Evolutionary conservation across 257 asterid genomes (phyloP), one percentile per base, ranked within the genome.

Genomic region (Verbena officinalis): DNA sequence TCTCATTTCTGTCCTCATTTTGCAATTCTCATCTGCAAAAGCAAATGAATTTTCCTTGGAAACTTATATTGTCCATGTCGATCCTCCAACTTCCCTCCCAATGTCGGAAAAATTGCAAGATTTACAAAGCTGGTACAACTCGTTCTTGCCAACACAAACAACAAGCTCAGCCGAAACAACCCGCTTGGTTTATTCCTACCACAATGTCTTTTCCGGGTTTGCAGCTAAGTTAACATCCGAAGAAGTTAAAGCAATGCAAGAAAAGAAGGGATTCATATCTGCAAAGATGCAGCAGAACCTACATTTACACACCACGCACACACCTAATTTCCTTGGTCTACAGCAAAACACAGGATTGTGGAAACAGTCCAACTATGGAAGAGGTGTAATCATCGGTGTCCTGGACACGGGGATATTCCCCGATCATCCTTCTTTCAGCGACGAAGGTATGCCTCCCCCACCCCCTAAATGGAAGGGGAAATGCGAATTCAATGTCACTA

Each of bases 401-500:
- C 7, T 84, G 34, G 95, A 86, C 48, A 68, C 58, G 21, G 95
- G 95, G 12, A 62, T 86, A 14, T 46, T 14, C 33, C 90, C 88
- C 2, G 68, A 55, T 3, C 90, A 83, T 56, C 90, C 84, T 1
- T 81, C 90, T 0, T 86, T 86, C 59, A 10, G 21, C 40, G 91
- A 84, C 39, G 75, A 67, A 4, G 88, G 88, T 12, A 60, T 84
- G 86, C 81, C 84, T 0, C 77, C 84, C 0, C 82, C 89, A 5
- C 91, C 91, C 0, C 71, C 82, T 12, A 79, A 58, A 63, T 86
- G 91, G 95, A n/a, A 72, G 44, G 90, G 85, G 9, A 59, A 10
- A 23, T 84, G 87, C 10, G 76, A 81, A 19, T 72, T 68, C 24
- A 62, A 53, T 15, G 12, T 39, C 31, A 59, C 64, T 19, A 53